Evolutionary conservation across 495 filamentous ascomycete species (phyloP).

Genomic region (Friedmanniomyces simplex): DNA sequence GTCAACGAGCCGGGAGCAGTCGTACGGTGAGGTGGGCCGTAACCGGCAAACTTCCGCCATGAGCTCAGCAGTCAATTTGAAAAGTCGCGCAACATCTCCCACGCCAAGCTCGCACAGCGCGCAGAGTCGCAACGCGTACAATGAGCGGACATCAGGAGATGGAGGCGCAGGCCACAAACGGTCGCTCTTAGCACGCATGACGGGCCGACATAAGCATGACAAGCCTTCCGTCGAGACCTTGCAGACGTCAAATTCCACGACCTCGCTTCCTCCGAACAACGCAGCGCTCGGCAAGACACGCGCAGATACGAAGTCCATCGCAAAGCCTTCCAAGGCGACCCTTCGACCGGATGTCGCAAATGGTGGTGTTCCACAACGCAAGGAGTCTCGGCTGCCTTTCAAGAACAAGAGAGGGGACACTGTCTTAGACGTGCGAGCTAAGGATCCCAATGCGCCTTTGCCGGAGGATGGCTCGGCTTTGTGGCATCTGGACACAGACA

Average conservation of each 20-base stretch:
- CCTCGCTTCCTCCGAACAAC: slow-evolving; percentile 4
- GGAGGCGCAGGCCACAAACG: slow-evolving; percentile 39
- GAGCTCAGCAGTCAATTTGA: slow-evolving; percentile 40
- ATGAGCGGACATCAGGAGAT: slow-evolving; percentile 22
- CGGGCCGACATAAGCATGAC: slow-evolving; percentile 50
- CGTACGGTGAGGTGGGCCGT: slow-evolving; percentile 42
- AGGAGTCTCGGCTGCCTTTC: slow-evolving; percentile 21
- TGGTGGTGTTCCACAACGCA: not conserved
- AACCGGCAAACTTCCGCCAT: slow-evolving; percentile 33
- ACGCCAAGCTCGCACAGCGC: slow-evolving; percentile 47
- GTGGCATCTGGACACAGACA: slow-evolving; percentile 72
- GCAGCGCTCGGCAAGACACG: slow-evolving; percentile 12
- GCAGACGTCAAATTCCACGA: slow-evolving; percentile 11
- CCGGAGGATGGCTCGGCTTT: slow-evolving; percentile 26
- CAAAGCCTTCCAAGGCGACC: slow-evolving; percentile 10
- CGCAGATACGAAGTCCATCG: slow-evolving; percentile 13
- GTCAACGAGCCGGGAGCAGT: slow-evolving; percentile 59
- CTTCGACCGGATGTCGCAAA: slow-evolving; percentile 2
- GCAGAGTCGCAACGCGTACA: slow-evolving; percentile 26
- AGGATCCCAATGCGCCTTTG: slow-evolving; percentile 28
- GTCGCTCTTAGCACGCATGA: slow-evolving; percentile 56
- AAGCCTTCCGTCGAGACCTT: slow-evolving; percentile 32
- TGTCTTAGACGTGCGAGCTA: slow-evolving; percentile 12
- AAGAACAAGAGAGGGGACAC: slow-evolving; percentile 13
- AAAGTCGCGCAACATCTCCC: slow-evolving; percentile 59